phyloP scores from a whole-genome alignment of 306 rosid genomes.

The Trifolium pratense region DNA sequence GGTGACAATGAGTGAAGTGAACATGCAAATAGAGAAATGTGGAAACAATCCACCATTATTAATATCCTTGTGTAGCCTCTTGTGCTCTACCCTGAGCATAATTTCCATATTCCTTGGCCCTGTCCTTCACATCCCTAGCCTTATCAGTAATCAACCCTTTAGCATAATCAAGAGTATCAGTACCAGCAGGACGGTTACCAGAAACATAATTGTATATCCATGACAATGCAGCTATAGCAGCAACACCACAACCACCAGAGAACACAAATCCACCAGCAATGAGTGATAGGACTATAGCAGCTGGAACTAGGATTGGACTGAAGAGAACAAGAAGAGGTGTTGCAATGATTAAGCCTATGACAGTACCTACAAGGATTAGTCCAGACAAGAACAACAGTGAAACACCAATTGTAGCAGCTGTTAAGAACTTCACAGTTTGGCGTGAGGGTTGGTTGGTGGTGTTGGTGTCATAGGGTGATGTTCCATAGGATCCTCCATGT shows the following conservation, averaged over 20 bases:
- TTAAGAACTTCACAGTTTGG: slow-evolving; percentile 56
- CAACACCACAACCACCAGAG: slow-evolving; percentile 59
- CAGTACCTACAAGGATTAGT: slow-evolving; percentile 58
- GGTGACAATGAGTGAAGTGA: slow-evolving; percentile 1
- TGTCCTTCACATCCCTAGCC: slow-evolving; percentile 56
- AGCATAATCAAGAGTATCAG: slow-evolving; percentile 55
- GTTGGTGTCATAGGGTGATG: slow-evolving; percentile 1
- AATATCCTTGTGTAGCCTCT: slow-evolving; percentile 47
- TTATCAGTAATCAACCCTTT: slow-evolving; percentile 47
- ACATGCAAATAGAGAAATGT: slow-evolving; percentile 38
- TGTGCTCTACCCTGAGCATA: slow-evolving; percentile 43
- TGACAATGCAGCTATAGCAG: slow-evolving; percentile 57
- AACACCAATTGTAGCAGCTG: slow-evolving; percentile 57
- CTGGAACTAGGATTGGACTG: slow-evolving; percentile 66
- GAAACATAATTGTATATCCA: slow-evolving; percentile 59
- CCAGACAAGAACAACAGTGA: slow-evolving; percentile 57
- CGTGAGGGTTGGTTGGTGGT: slow-evolving; percentile 32
- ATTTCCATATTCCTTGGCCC: slow-evolving; percentile 48
- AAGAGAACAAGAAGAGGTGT: slow-evolving; percentile 65
- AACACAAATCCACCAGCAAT: slow-evolving; percentile 53
- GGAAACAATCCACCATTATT: background rate
- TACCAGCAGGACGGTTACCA: slow-evolving; percentile 47
- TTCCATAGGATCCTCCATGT: slow-evolving; percentile 29
- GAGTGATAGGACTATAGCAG: slow-evolving; percentile 43
- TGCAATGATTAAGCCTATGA: slow-evolving; percentile 56